These are phyloP conservation scores for Yarrowia deformans DNA, from an alignment of 805 yeast species.

Conservation along the genomic window DNA sequence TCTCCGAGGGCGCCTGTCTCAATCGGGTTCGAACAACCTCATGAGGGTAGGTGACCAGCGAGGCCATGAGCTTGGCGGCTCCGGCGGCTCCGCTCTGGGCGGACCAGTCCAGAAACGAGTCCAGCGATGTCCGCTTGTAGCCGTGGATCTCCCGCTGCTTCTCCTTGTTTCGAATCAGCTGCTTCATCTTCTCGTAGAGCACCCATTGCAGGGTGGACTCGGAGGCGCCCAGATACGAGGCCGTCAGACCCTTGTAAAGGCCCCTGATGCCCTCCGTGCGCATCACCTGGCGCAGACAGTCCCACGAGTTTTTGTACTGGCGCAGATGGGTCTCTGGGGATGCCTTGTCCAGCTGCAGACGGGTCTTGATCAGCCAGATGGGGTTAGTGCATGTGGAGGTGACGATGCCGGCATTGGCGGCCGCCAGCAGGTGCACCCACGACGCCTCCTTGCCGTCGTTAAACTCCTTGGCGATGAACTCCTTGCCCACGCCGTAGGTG, in stretches of 20 bases:
- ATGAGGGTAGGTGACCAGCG: conserved; percentile 93
- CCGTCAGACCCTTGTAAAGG: conserved; percentile 88
- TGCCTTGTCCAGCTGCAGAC: conserved; percentile 84
- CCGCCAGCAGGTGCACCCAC: conserved; percentile 84
- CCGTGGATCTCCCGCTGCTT: conserved; percentile 53
- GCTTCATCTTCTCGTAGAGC: conserved; percentile 92
- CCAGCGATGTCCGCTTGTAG: conserved; percentile 55
- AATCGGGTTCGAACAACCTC: conserved; percentile 95
- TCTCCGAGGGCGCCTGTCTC: conserved; percentile 84
- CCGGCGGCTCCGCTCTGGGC: conserved; percentile 99
- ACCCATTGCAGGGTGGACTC: conserved; percentile 98
- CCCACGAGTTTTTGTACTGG: conserved; percentile 82
- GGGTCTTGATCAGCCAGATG: conserved; percentile 94
- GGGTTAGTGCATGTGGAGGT: conserved; percentile 98
- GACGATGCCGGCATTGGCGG: conserved; percentile 89
- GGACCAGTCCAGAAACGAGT: conserved; percentile 83
- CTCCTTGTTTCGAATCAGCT: conserved; percentile 63
- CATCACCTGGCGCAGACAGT: conserved; percentile 75
- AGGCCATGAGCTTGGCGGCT: conserved; percentile 91
- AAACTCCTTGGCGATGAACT: conserved; percentile 67
- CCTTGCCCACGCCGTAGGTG: conserved; percentile 94
- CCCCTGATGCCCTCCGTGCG: conserved; percentile 80
- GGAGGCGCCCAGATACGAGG: conserved; percentile 90
- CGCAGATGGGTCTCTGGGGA: conserved; percentile 49
- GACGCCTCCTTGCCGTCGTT: conserved; percentile 81